Percentiles rank a stretch among this genome's conserved stretches.
These are phyloP conservation scores for Taiozyma sp. DNA, from an alignment of 1,139 yeast species.

Conservation along the genomic window DNA sequence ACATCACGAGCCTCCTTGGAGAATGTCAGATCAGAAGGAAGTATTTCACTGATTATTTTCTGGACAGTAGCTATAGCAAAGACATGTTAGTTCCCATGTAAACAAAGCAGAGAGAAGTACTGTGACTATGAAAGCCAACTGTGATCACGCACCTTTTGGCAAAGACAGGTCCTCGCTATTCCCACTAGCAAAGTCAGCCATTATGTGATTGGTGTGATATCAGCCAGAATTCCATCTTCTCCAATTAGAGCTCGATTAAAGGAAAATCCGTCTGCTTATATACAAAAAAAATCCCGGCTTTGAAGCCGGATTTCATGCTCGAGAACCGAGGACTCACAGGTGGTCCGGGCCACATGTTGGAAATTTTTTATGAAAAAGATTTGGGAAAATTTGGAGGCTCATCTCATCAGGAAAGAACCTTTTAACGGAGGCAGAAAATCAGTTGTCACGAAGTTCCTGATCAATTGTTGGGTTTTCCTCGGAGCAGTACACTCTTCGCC, in stretches of 20 bases:
- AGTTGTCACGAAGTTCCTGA: too few species aligned
- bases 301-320: neutral
- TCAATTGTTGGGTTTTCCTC: neutral
- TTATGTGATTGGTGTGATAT: neutral
- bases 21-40: slow-evolving; percentile 81
- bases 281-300: neutral
- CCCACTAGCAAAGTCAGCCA: slow-evolving; percentile 24
- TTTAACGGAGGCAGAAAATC: too few species aligned
- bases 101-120: neutral
- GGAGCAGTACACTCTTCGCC: neutral
- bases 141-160: slow-evolving; percentile 25
- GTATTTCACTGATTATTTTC: slow-evolving; percentile 83
- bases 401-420: neutral
- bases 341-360: neutral
- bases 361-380: slow-evolving; percentile 8
- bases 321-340: neutral
- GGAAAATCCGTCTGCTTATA: neutral
- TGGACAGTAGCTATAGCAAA: slow-evolving; percentile 75
- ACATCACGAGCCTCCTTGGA: slow-evolving; percentile 95
- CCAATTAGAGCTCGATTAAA: neutral
- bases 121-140: too few species aligned
- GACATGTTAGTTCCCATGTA: neutral
- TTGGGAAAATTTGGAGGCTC: slow-evolving; percentile 1
- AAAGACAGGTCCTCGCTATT: slow-evolving; percentile 27
- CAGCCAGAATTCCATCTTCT: neutral